Base-by-base conservation (phyloP, 257 asterid genomes). In the Solanum gracilifrons region DNA sequence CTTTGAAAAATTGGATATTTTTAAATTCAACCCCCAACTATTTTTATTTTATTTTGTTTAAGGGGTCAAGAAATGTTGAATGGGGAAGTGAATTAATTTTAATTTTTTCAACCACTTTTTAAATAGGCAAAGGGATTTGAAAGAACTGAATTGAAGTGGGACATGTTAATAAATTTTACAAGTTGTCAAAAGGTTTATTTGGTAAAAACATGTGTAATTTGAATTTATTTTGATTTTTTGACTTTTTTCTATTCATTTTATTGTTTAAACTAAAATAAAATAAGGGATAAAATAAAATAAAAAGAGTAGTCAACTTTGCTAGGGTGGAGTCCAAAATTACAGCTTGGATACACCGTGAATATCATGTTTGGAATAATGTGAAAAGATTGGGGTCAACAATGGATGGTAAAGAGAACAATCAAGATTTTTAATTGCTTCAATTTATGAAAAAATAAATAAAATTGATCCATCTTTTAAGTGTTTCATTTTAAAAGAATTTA, bases 151-250 rank as follows among this genome's bases (percentile, higher is more conserved):
- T n/a, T 87, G 80, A 41, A 43, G 83, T 90, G 72, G 87, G 92
- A 88, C 86, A 86, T 31, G 88, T 48, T 10, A 79, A 83, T 89
- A 68, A 85, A 74, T 76, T 69, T 29, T 23, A 55, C 86, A 90
- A 91, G 85, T 87, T 92, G 91, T 64, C 77, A 25, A 15, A 25
- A 31, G 25, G n/a, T 13, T 7, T n/a, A 29, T 77, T 86, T 90
- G 92, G 93, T 11, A 72, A 5, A 58, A 2, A 8, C 60, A 71
- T 51, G 46, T 55, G 39, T 87, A 39, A 72, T 35, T 88, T 87
- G 85, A 84, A 85, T 66, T 25, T 46, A 35, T 64, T 66, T 66
- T 5, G 0, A 12, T 62, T 64, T 32, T 88, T 85, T 85, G 87
- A 90, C 93, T 72, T 89, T 55, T 46, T 77, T 55, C 55, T 9